phyloP scores from a whole-genome alignment of 805 yeast genomes.

The Hanseniaspora jakobsenii region DNA sequence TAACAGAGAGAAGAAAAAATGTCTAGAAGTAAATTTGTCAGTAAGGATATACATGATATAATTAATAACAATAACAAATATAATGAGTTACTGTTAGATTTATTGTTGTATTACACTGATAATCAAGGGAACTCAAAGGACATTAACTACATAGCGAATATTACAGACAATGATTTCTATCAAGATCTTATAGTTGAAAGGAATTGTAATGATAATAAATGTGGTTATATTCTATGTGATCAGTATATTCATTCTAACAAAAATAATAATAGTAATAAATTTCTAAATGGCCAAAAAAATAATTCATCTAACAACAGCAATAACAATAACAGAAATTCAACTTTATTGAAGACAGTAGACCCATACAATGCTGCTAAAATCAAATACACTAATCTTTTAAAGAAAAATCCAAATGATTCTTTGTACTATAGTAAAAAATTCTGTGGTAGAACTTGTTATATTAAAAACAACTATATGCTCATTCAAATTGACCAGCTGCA shows the following conservation, averaged over 20 bases:
- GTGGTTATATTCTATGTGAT: slow-evolving; percentile 11
- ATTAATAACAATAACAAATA: slow-evolving; percentile 5
- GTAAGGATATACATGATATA: slow-evolving; percentile 2
- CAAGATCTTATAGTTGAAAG: slow-evolving; percentile 13
- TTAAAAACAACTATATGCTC: slow-evolving; percentile 14
- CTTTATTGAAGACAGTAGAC: slow-evolving; percentile 8
- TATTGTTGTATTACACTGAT: slow-evolving; percentile 5
- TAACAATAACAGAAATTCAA: slow-evolving; percentile 7
- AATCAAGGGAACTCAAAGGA: slow-evolving; percentile 6
- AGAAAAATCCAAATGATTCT: slow-evolving; percentile 14
- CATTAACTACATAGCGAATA: slow-evolving; percentile 9
- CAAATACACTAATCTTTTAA: slow-evolving; percentile 9
- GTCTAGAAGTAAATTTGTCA: neutral
- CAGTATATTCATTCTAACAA: too few species aligned
- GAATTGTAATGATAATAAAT: slow-evolving; percentile 12
- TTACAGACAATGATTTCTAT: slow-evolving; percentile 3
- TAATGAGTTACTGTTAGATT: slow-evolving; percentile 6
- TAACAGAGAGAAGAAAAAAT: neutral
- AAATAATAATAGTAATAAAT: too few species aligned
- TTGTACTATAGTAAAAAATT: slow-evolving; percentile 13
- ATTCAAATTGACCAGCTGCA: too few species aligned
- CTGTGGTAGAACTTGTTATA: slow-evolving; percentile 10
- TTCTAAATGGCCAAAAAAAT: too few species aligned
- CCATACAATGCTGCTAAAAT: slow-evolving; percentile 12
- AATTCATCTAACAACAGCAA: too few species aligned